A percentile compares a stretch with the other conserved stretches of the same genome.
phyloP scores from a whole-genome alignment of 2,329 filamentous ascomycete species.

The Neonectria ditissima region DNA sequence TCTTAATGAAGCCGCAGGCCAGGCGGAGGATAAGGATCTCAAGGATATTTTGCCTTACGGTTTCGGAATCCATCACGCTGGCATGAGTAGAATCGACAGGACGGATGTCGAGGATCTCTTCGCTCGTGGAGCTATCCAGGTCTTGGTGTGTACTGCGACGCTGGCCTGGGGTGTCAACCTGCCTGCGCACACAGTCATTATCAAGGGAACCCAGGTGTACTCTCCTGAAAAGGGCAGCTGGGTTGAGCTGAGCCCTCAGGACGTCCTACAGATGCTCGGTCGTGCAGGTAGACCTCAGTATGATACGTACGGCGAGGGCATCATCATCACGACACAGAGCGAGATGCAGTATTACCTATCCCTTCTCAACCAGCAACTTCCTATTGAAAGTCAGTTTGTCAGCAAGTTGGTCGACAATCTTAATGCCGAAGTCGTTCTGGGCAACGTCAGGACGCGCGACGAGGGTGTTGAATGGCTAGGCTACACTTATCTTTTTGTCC shows the following conservation, averaged over 20 bases:
- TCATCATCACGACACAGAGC: conserved; percentile 95
- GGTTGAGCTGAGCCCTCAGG: conserved; percentile 97
- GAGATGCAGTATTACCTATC: conserved; percentile 99
- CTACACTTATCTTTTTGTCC: conserved; percentile 97
- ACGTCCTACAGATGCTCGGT: conserved; percentile 98
- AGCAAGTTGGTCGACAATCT: conserved; percentile 94
- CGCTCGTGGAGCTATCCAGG: conserved; percentile 88
- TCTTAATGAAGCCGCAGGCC: conserved; percentile 83
- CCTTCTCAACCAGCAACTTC: conserved; percentile 94
- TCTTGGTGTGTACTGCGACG: conserved; percentile 97
- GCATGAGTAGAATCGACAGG: conserved; percentile 95
- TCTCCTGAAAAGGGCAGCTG: conserved; percentile 98
- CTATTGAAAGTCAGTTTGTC: conserved; percentile 96
- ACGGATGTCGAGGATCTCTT: conserved; percentile 96
- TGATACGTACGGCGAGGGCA: conserved; percentile 97
- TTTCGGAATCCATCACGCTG: conserved; percentile 97
- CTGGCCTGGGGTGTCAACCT: conserved; percentile 99
- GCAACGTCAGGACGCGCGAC: conserved; percentile 90
- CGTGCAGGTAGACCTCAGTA: conserved; percentile 96
- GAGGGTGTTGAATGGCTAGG: conserved; percentile 99
- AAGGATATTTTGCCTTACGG: conserved; percentile 97
- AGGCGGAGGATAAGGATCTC: conserved; percentile 85
- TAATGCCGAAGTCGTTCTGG: conserved; percentile 95
- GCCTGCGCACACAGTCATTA: conserved; percentile 97
- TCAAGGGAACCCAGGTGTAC: conserved; percentile 98